These are phyloP conservation scores for Kalmanozyma brasiliensis DNA, from an alignment of 1,284 basidiomycete genomes.

Conservation along the genomic window DNA sequence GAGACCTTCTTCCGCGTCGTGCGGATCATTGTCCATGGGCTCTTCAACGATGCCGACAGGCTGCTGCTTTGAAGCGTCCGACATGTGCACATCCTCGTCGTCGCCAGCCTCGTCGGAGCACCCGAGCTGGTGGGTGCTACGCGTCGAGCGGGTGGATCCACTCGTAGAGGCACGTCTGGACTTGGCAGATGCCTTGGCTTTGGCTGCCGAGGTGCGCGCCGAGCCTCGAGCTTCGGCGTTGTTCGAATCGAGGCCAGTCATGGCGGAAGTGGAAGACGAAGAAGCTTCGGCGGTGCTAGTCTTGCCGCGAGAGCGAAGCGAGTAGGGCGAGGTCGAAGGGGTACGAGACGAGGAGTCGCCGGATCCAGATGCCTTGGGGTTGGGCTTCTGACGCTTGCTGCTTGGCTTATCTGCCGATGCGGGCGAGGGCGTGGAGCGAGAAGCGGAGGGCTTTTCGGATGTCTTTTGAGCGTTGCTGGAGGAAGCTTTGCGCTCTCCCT, in stretches of 20 bases:
- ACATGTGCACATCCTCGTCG: constrained; percentile 33
- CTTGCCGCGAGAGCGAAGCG: constrained; percentile 36
- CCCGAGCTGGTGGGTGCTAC: constrained; percentile 17
- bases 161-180: constrained; percentile 26
- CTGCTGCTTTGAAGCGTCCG: constrained; percentile 8
- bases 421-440: constrained; percentile 5
- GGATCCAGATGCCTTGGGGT: constrained; percentile 7
- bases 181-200: constrained; percentile 17
- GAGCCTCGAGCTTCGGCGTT: constrained; percentile 13
- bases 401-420: constrained; percentile 15
- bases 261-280: constrained; percentile 10
- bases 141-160: constrained; percentile 15
- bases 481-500: constrained; percentile 35
- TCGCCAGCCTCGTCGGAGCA: constrained; percentile 30
- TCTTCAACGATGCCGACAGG: constrained; percentile 24
- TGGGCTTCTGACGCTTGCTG: constrained; percentile 34
- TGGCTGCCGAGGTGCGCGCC: constrained; percentile 18
- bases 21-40: not conserved
- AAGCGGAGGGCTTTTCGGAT: not conserved
- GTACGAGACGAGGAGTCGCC: constrained; percentile 5
- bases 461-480: constrained; percentile 8
- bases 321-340: constrained; percentile 23
- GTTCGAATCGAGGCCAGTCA: constrained; percentile 29
- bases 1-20: constrained; percentile 6
- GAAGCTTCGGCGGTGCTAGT: constrained; percentile 6